Percentiles rank a stretch among this genome's conserved stretches.
Evolutionary conservation across 768 basidiomycete species (phyloP).

Genomic region (Crucibulum laeve): DNA sequence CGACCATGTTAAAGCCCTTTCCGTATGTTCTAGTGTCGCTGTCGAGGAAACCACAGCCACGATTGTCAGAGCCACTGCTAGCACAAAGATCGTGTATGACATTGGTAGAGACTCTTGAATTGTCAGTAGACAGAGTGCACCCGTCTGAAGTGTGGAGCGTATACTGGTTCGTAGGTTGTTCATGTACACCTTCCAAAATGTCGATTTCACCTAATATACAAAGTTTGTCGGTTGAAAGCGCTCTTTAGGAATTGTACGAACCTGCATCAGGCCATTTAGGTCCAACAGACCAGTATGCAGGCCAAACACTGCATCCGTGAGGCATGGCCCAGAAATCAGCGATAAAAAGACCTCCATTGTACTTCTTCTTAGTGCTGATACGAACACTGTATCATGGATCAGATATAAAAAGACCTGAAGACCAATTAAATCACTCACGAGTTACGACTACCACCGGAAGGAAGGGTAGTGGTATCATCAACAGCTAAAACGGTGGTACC

Average conservation of each 20-base stretch:
- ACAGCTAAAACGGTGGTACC: slow-evolving; percentile 59
- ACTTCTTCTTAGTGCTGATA: slow-evolving; percentile 60
- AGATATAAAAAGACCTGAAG: slow-evolving; percentile 1
- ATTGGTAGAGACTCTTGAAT: slow-evolving; percentile 17
- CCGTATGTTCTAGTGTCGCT: slow-evolving; percentile 34
- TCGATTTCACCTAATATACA: slow-evolving; percentile 54
- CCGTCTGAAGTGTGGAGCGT: slow-evolving; percentile 56
- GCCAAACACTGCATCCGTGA: slow-evolving; percentile 63
- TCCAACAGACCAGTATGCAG: slow-evolving; percentile 50
- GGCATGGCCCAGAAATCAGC: slow-evolving; percentile 71
- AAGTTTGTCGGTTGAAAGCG: neutral
- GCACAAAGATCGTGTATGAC: slow-evolving; percentile 30
- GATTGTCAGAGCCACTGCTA: slow-evolving; percentile 32
- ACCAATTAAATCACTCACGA: slow-evolving; percentile 28
- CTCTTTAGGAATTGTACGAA: slow-evolving; percentile 5
- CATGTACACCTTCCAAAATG: slow-evolving; percentile 69
- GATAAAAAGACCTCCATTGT: slow-evolving; percentile 65
- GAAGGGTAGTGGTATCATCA: slow-evolving; percentile 46
- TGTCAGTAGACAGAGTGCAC: slow-evolving; percentile 29
- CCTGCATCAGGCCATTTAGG: slow-evolving; percentile 48
- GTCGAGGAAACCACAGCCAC: slow-evolving; percentile 49
- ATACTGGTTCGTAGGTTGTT: slow-evolving; percentile 53
- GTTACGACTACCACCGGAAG: slow-evolving; percentile 49
- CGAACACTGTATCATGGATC: slow-evolving; percentile 51
- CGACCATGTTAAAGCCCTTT: slow-evolving; percentile 34